Percentiles rank a stretch among this genome's conserved stretches.
Evolutionary conservation across 495 filamentous ascomycete species (phyloP).

Genomic region (Xylaria cubensis): DNA sequence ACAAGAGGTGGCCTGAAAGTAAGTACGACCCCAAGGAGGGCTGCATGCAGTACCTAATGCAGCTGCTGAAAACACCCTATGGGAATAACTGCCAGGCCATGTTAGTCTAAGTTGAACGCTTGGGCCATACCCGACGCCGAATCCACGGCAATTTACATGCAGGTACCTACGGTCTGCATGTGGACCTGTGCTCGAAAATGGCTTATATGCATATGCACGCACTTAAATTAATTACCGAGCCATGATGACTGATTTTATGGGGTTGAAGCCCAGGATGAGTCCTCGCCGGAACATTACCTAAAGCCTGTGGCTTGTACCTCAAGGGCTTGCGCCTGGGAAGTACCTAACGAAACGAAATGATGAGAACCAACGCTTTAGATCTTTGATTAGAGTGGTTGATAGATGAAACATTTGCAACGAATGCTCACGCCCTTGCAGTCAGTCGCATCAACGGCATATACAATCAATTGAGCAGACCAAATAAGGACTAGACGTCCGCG

Average conservation of each 20-base stretch:
- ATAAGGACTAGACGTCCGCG: not conserved
- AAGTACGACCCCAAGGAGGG: too few relatives aligned
- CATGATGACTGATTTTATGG: not conserved
- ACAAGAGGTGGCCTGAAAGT: too few relatives aligned
- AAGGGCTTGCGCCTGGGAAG: too few relatives aligned
- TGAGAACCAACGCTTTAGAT: not conserved
- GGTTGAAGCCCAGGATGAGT: slow-evolving; percentile 4
- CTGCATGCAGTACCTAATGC: too few relatives aligned
- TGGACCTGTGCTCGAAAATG: not conserved
- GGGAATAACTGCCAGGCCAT: too few relatives aligned
- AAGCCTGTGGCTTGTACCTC: not conserved
- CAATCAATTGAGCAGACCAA: not conserved
- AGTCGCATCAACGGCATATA: not conserved
- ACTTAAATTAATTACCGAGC: too few relatives aligned
- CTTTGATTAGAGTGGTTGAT: not conserved
- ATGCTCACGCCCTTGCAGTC: not conserved
- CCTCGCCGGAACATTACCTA: slow-evolving; percentile 9
- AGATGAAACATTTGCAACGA: not conserved
- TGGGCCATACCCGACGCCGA: not conserved
- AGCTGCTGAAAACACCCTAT: too few relatives aligned
- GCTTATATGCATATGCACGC: not conserved
- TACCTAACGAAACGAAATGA: not conserved
- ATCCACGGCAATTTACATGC: too few relatives aligned
- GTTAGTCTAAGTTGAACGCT: not conserved
- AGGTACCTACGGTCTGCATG: not conserved